These are phyloP conservation scores for Triglochin maritima DNA, from an alignment of 106 monocot species.

Conservation along the genomic window DNA sequence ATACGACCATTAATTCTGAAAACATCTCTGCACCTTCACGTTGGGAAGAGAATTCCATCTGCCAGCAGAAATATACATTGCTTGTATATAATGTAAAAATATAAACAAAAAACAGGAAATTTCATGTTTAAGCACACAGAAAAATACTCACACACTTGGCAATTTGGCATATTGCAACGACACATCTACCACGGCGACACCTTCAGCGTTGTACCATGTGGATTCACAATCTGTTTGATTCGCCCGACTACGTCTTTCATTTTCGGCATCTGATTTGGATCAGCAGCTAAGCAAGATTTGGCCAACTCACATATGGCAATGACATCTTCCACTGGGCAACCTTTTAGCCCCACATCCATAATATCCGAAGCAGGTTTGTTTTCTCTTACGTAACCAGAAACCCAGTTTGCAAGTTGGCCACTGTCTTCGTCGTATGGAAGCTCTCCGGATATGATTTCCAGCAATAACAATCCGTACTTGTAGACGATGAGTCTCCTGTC, in stretches of 20 bases:
- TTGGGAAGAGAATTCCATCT: too few species aligned
- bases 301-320: constrained; percentile 33
- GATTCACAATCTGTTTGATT: constrained; percentile 38
- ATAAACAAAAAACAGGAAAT: too few species aligned
- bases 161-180: too few species aligned
- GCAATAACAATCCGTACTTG: constrained; percentile 60
- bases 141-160: too few species aligned
- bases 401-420: constrained; percentile 64
- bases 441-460: constrained; percentile 74
- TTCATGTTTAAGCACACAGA: too few species aligned
- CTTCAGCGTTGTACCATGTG: constrained; percentile 48
- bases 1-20: too few species aligned
- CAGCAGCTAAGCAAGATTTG: constrained; percentile 31
- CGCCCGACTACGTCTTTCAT: constrained; percentile 30
- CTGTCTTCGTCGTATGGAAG: constrained; percentile 49
- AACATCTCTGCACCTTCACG: too few species aligned
- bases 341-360: constrained; percentile 37
- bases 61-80: too few species aligned
- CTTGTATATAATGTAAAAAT: too few species aligned
- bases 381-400: constrained; percentile 49
- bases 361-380: constrained; percentile 38
- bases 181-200: constrained; percentile 46
- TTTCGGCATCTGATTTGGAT: constrained; percentile 28
- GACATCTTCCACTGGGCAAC: constrained; percentile 32
- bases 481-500: constrained; percentile 33